Evolutionary conservation across 495 filamentous ascomycete genomes (phyloP).

Genomic region (Astrocystis sublimbata): DNA sequence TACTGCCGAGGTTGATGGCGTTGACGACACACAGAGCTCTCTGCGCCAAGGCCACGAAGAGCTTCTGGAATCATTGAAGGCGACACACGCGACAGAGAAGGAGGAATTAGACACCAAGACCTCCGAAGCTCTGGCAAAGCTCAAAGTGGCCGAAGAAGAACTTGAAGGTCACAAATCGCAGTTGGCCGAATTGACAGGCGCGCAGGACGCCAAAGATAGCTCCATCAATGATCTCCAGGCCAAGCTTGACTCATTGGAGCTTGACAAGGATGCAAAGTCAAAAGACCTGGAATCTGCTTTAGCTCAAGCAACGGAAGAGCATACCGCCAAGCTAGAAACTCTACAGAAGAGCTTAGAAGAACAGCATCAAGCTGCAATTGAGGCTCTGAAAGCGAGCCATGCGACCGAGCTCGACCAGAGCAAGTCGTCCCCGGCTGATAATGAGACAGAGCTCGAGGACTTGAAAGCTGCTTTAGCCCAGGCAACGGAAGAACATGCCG

Average conservation of each 20-base stretch:
- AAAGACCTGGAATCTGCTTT: constrained; percentile 37
- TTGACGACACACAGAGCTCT: constrained; percentile 30
- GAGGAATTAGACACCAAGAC: constrained; percentile 44
- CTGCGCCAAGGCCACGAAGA: constrained; percentile 41
- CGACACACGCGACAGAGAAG: constrained; percentile 49
- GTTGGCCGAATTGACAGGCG: constrained; percentile 35
- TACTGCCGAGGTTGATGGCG: constrained; percentile 26
- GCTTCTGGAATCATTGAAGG: constrained; percentile 46
- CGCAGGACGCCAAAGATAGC: constrained; percentile 41
- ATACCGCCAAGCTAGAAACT: constrained; percentile 42
- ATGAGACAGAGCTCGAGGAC: constrained; percentile 41
- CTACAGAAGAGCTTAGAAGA: constrained; percentile 44
- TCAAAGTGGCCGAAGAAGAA: constrained; percentile 41
- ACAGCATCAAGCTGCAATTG: constrained; percentile 40
- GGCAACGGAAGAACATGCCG: constrained; percentile 41
- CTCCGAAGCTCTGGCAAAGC: constrained; percentile 44
- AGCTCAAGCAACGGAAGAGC: constrained; percentile 38
- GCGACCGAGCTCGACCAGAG: constrained; percentile 41
- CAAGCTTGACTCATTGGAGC: constrained; percentile 43
- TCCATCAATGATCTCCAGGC: constrained; percentile 44
- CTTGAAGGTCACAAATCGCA: constrained; percentile 39
- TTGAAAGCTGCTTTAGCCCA: constrained; percentile 38
- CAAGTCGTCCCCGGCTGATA: constrained; percentile 30
- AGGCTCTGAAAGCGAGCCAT: constrained; percentile 44
- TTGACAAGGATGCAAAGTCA: constrained; percentile 39